A percentile compares a stretch with the other conserved stretches of the same genome.
Conservation (phyloP, 108 stramenopile genomes). For the Chaetoceros tenuissimus region DNA sequence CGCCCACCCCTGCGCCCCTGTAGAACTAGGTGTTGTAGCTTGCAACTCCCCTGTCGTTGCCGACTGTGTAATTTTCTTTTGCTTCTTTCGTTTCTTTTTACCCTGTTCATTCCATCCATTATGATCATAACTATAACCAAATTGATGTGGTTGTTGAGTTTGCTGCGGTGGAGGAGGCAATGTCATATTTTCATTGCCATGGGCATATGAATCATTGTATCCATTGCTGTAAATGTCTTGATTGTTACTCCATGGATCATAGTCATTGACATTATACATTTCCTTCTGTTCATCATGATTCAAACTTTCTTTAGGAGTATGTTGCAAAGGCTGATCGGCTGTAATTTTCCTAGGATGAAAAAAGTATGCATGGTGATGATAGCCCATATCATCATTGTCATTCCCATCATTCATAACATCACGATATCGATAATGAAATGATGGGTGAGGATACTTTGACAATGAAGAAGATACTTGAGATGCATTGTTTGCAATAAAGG, state of each 20-base stretch:
- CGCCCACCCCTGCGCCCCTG: neutral
- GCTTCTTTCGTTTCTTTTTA: constrained; percentile 8
- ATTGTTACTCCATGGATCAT: too few relatives aligned
- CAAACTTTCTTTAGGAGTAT: neutral
- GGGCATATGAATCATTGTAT: too few relatives aligned
- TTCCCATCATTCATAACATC: too few relatives aligned
- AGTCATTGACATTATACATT: too few relatives aligned
- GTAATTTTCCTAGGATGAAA: neutral
- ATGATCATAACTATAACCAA: neutral
- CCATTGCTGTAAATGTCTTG: too few relatives aligned
- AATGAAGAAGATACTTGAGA: too few relatives aligned
- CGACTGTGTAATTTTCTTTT: neutral
- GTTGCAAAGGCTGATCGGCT: neutral
- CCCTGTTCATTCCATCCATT: neutral
- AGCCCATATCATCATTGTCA: too few relatives aligned
- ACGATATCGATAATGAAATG: too few relatives aligned
- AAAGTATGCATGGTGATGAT: neutral
- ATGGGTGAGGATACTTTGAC: neutral
- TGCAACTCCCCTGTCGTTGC: neutral
- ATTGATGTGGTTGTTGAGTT: too few relatives aligned
- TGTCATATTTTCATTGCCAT: too few relatives aligned
- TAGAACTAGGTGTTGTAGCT: neutral
- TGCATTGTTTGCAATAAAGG: too few relatives aligned
- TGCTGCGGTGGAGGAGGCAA: too few relatives aligned
- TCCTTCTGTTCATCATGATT: neutral